Evolutionary conservation across 805 yeast genomes (phyloP), one percentile per base, ranked within the genome.

Genomic region (Candida qinlingensis): DNA sequence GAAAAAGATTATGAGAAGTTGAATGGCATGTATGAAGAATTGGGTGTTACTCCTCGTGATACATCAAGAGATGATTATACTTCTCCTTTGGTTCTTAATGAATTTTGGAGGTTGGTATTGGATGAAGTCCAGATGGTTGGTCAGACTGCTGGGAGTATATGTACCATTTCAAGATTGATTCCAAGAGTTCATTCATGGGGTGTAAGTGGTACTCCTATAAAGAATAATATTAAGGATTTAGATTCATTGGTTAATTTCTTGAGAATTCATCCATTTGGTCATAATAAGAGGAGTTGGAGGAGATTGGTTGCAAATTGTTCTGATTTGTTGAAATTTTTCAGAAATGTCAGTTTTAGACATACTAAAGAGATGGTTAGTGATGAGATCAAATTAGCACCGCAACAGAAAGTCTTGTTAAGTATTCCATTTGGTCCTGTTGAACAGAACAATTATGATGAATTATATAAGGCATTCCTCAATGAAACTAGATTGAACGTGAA

Each of bases 51-150:
- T 13, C 29, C 33, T 12, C 9, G 36, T 8, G 26, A 41, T 5
- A 35, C 42, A 7, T 6, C 40, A 4, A 26, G 39, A 13, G 27
- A 42, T 1, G 85, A 83, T 56, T 83, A 84, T 58, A 81, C 88
- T 3, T 88, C 96, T 0, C 97, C 97, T 0, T 68, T 94, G 26
- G 85, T 89, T 66, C 68, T 85, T 40, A 66, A 86, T 9, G 89
- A 92, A 56, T 94, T 92, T 65, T 88, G 95, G 89, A 73, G 99
- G 47, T 86, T 94, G 2, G 77, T 92, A 0, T 67, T 94, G 37
- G 99, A 94, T 68, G 99, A 94, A 64, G 98, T 88, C 1, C 99
- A 94, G 66, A 87, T 91, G 91, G 85, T 94, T 4, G 81, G 88
- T 7, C 75, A 78, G 4, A 83, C 83, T 26, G 74, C 80, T 4